Base-by-base conservation (phyloP, 306 rosid genomes). In the Morella rubra region DNA sequence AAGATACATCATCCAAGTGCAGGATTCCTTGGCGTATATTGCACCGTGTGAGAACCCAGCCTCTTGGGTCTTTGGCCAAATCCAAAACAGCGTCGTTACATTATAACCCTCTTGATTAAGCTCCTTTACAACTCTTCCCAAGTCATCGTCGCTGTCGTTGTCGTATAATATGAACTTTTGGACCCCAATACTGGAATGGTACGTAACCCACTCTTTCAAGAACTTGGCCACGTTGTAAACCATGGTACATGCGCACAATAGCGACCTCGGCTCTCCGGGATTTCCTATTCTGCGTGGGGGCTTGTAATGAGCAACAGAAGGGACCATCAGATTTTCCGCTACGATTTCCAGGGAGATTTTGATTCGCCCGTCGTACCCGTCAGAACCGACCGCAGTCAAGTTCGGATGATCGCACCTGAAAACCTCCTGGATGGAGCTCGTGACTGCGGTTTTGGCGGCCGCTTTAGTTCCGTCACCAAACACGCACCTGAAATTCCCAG, bases 61-160 rank as follows among this genome's bases (percentile, higher is more conserved):
- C 72, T 92, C 93, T 13, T 92, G 97, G 0, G 97, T 85, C 72
- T 92, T 92, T 0, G 96, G 92, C 97, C 96, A 92, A 7, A 87
- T 83, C 97, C 97, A 90, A 15, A 85, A 76, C 55, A 85, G n/a
- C 7, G 85, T 79, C 72, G 73, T 86, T 4, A 90, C 73, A 19
- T 77, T 74, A 60, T 69, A 93, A 18, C 97, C 92, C 5, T 92
- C 86, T 0, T 4, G 22, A 40, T 83, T 85, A 5, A 92, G 86
- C 84, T 73, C 84, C 3, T 44, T 7, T 0, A 87, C 76, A 45
- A 85, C 85, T 5, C 49, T 22, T 0, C 18, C 49, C 5, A 85
- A 41, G 10, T 79, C 83, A 64, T 93, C 97, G 37, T 85, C 83
- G 76, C 93, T 90, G 0, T 78, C 90, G 46, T 89, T 93, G 71